Evolutionary conservation across 163 green algal species (phyloP), one percentile per base, ranked within the genome.

Genomic region (Scenedesmus sp.): DNA sequence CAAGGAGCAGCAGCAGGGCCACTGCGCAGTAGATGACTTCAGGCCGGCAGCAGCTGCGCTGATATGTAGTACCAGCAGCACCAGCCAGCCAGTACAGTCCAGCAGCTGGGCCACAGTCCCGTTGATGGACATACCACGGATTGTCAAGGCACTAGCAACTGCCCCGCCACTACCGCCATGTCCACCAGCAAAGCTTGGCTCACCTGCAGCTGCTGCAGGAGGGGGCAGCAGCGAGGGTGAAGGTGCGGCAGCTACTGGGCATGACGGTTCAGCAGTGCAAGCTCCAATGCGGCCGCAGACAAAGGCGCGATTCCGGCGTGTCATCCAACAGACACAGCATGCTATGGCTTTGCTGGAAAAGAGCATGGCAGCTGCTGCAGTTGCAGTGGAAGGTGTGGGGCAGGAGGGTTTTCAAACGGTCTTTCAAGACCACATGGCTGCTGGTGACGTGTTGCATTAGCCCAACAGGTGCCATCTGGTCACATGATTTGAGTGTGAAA

Each of bases 341-440:
- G 88, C 88, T 4, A 83, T 92, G 80, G 88, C 51, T 26, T 33
- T 88, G 61, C 59, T 92, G n/a, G 80, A 92, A 61, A 83, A 18
- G 37, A 76, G 65, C 30, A 49, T 61, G 59, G 61, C 83, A 59
- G 51, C 82, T 53, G 51, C 53, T 78, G 82, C 20, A 12, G 51
- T 78, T 24, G 51, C 24, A 22, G n/a, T 37, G 40, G 82, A 79
- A 22, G 46, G 26, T 44, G 46, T 26, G n/a, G 46, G n/a, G 37
- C 30, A 70, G 15, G 42, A 37, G 13, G 43, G 20, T 33, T 84
- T n/a, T n/a, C n/a, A n/a, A n/a, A n/a, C 15, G 53, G 53, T 12
- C 9, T n/a, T 24, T 15, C 40, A 85, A 2, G 30, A 24, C 30
- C 30, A 40, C 30, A 76, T 6, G 65, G 26, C 22, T 72, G 65